Evolutionary conservation across 2,329 filamentous ascomycete species (phyloP).

Genomic region (Pleurostoma richardsiae): DNA sequence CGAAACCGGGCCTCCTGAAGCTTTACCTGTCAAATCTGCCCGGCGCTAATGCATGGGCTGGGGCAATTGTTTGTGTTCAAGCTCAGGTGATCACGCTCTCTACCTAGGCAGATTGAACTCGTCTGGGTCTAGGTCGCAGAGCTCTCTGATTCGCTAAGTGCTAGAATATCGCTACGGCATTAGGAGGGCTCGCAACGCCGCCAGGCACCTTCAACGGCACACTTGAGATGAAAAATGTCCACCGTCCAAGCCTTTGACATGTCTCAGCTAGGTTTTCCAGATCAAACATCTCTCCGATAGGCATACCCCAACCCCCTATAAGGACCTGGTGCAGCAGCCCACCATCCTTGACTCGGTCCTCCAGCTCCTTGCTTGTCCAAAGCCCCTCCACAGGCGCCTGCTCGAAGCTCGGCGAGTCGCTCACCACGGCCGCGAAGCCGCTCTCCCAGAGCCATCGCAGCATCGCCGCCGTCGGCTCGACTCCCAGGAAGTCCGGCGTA

Average conservation of each 20-base stretch:
- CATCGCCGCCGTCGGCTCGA: neutral
- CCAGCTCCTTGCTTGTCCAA: neutral
- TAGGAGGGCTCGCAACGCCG: conserved; percentile 4
- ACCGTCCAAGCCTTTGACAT: conserved; percentile 29
- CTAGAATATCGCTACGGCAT: conserved; percentile 3
- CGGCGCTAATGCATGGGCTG: no score
- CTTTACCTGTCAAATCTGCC: no score
- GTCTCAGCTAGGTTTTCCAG: conserved; percentile 35
- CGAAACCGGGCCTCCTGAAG: no score
- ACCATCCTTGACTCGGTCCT: neutral
- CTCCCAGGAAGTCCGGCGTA: conserved; percentile 1
- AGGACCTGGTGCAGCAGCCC: conserved; percentile 38
- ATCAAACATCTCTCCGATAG: conserved; percentile 45
- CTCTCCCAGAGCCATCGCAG: conserved; percentile 61
- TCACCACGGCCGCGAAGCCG: conserved; percentile 61
- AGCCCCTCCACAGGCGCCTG: conserved; percentile 40
- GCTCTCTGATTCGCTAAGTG: no score
- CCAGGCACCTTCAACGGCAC: conserved; percentile 3
- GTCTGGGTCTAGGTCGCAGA: no score
- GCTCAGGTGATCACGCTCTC: no score
- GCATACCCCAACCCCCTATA: conserved; percentile 42
- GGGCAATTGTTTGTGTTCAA: no score
- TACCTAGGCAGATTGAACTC: no score
- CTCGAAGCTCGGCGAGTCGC: conserved; percentile 61
- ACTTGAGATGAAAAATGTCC: conserved; percentile 40